phyloP scores from a whole-genome alignment of 129 eudicot species.

The Kitagawia praeruptora region DNA sequence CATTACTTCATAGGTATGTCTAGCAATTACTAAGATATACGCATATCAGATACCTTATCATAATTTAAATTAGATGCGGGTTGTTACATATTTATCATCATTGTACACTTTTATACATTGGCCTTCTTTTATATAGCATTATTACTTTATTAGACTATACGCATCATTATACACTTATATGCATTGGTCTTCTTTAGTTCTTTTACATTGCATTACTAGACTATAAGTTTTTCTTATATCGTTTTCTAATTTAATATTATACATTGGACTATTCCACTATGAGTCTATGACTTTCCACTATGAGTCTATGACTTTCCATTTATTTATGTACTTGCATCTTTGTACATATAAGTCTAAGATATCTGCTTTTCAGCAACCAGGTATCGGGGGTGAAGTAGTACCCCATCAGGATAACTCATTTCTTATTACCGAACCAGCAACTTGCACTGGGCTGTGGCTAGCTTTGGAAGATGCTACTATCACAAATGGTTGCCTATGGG shows the following conservation, averaged over 20 bases:
- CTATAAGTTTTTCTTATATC: not conserved
- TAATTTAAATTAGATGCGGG: not conserved
- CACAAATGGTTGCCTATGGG: conserved; percentile 94
- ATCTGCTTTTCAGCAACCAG: conserved; percentile 72
- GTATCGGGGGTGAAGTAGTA: conserved; percentile 96
- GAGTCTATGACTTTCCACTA: not conserved
- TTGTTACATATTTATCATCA: not conserved
- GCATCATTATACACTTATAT: not conserved
- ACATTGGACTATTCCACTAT: not conserved
- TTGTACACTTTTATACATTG: not conserved
- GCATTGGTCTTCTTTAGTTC: not conserved
- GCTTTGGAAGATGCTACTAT: conserved; percentile 92
- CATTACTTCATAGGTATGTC: not conserved
- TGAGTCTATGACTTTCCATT: not conserved
- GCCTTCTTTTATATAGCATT: not conserved
- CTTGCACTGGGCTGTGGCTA: conserved; percentile 97
- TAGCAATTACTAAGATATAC: not conserved
- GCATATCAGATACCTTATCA: not conserved
- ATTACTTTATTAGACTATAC: not conserved
- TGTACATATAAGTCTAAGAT: not conserved
- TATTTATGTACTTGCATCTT: not conserved
- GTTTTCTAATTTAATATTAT: not conserved
- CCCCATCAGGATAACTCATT: conserved; percentile 97
- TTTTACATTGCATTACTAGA: not conserved
- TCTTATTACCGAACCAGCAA: conserved; percentile 76